A percentile compares a stretch with the other conserved stretches of the same genome.
Evolutionary conservation across 371 early-diverging fungal genomes (phyloP).

Genomic region (Circinella minor): DNA sequence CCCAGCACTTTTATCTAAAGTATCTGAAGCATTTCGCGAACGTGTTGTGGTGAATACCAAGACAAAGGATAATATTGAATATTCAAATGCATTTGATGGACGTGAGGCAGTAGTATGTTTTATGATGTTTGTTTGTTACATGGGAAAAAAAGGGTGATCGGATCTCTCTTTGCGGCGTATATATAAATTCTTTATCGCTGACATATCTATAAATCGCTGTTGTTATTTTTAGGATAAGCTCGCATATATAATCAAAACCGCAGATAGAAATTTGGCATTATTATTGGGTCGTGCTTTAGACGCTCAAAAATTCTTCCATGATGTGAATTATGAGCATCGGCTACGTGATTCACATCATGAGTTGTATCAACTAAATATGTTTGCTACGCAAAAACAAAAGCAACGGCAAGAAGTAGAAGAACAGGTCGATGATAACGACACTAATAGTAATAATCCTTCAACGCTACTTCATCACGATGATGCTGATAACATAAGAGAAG

Average conservation of each 20-base stretch:
- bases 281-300: slow-evolving; percentile 76
- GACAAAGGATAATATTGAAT: slow-evolving; percentile 78
- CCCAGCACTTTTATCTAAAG: slow-evolving; percentile 80
- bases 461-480: slow-evolving; percentile 33
- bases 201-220: background rate
- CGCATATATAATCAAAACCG: slow-evolving; percentile 58
- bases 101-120: slow-evolving; percentile 78
- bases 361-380: slow-evolving; percentile 61
- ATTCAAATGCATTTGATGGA: slow-evolving; percentile 81
- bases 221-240: slow-evolving; percentile 59
- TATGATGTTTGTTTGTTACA: background rate
- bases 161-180: background rate
- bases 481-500: slow-evolving; percentile 27
- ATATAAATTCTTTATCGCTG: too few relatives aligned
- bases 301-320: slow-evolving; percentile 74
- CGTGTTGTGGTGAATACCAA: slow-evolving; percentile 54
- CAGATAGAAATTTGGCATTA: slow-evolving; percentile 70
- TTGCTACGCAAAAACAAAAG: too few relatives aligned
- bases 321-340: slow-evolving; percentile 68
- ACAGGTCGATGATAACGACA: slow-evolving; percentile 24
- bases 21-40: slow-evolving; percentile 73
- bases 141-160: background rate
- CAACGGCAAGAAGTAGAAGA: slow-evolving; percentile 11
- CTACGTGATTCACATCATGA: slow-evolving; percentile 68
- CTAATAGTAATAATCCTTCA: slow-evolving; percentile 59